Conservation (phyloP, 768 basidiomycete species). For the Russula virescens region DNA sequence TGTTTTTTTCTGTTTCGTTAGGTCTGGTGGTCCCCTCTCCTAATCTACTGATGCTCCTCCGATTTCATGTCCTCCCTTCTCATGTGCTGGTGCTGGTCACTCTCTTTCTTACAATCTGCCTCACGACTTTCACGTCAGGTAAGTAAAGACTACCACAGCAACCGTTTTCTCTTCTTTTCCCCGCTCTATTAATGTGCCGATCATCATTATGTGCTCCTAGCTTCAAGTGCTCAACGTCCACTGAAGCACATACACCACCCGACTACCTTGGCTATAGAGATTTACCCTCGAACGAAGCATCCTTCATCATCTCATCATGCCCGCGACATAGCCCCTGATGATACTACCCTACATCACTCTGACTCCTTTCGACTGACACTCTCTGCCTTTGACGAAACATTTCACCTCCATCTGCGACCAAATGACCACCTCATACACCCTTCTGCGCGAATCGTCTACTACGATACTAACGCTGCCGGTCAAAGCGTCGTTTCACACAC, state of each 20-base stretch:
- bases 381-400: conserved; percentile 58
- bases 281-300: conserved; percentile 34
- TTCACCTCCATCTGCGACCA: conserved; percentile 69
- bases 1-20: background rate
- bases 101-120: conserved; percentile 12
- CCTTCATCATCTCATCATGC: background rate
- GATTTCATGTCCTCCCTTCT: background rate
- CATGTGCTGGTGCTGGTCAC: conserved; percentile 28
- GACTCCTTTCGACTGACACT: conserved; percentile 69
- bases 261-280: conserved; percentile 36
- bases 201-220: background rate
- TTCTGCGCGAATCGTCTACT: conserved; percentile 66
- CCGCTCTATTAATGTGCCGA: background rate
- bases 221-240: conserved; percentile 30
- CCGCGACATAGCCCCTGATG: conserved; percentile 31
- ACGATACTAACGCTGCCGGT: conserved; percentile 47
- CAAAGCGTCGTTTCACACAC: conserved; percentile 45
- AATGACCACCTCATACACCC: conserved; percentile 77
- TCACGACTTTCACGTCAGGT: conserved; percentile 18
- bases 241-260: conserved; percentile 36
- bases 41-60: conserved; percentile 5
- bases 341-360: conserved; percentile 52
- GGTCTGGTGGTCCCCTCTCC: background rate
- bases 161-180: background rate
- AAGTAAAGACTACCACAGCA: background rate